Base-by-base conservation (phyloP, 2,329 filamentous ascomycete genomes). In the Fusarium lateritium region DNA sequence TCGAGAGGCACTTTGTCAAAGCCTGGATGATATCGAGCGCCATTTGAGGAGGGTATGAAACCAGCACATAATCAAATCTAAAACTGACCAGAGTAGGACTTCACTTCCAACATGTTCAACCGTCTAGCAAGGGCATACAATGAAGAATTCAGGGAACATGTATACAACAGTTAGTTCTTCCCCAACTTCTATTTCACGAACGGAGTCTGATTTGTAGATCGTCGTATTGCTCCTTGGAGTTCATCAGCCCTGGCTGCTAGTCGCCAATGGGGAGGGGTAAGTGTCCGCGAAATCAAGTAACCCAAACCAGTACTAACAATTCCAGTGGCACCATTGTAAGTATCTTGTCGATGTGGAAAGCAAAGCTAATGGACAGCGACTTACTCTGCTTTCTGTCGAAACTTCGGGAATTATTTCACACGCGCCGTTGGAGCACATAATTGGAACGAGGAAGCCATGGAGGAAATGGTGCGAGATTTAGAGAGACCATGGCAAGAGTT, bases 391-490 rank as follows among this genome's bases (percentile, higher is more conserved):
- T 85, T 84, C 57, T 84, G 82, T 50, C 73, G 77, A 15, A 74
- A 84, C 0, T 81, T 76, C 50, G 83, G 83, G 1, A 64, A 75
- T 9, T 63, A 84, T 50, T 53, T 0, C 5, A 83, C 81, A 0
- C 0, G 5, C 1, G 38, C 43, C 0, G 66, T 59, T 5, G 77
- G 77, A 0, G 40, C 34, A 2, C 78, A 65, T n/a, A 79, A 80
- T 56, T 85, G 83, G 83, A 86, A 86, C 51, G 72, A 79, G 49
- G 82, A 85, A 69, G 79, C 79, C 1, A 82, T 83, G 4, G 31
- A 56, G 2, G 38, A 38, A 2, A 83, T 85, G 81, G 73, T 68
- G 0, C 15, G 33, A 2, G 78, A 82, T 33, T 49, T 83, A 31
- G 54, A 46, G 1, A 33, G 39, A 1, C 73, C 73, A 7, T 85